These are phyloP conservation scores for Dorcoceras hygrometricum DNA, from an alignment of 257 asterid species.

Conservation along the genomic window DNA sequence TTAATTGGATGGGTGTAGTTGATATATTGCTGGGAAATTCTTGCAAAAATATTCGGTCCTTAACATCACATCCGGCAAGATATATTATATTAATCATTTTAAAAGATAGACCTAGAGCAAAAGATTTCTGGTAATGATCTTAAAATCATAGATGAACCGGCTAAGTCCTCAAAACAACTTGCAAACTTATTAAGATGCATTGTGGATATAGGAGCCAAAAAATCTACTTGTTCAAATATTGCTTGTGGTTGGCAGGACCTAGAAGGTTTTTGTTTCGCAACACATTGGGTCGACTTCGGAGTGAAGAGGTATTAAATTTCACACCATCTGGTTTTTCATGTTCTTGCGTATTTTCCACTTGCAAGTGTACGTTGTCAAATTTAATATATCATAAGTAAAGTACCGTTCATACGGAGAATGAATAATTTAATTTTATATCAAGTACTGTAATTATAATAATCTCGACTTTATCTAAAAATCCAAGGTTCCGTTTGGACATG, in stretches of 20 bases:
- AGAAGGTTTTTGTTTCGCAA: slow-evolving; percentile 83
- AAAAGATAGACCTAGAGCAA: neutral
- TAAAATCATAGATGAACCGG: slow-evolving; percentile 14
- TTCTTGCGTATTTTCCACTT: too few species aligned
- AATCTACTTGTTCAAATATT: slow-evolving; percentile 9
- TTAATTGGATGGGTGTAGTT: slow-evolving; percentile 1
- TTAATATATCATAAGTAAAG: too few species aligned
- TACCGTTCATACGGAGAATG: too few species aligned
- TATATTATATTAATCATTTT: neutral
- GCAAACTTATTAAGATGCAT: neutral
- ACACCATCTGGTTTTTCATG: slow-evolving; percentile 11
- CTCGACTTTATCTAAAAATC: too few species aligned
- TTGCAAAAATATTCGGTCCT: neutral
- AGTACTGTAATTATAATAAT: too few species aligned
- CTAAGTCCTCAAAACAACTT: neutral
- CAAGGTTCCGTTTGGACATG: too few species aligned
- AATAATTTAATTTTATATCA: too few species aligned
- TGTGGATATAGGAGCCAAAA: neutral
- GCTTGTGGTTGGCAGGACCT: slow-evolving; percentile 60
- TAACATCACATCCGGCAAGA: slow-evolving; percentile 8
- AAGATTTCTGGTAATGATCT: neutral
- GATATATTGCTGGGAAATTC: neutral
- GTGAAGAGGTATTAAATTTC: slow-evolving; percentile 80
- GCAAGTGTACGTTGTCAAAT: too few species aligned
- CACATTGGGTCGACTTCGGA: slow-evolving; percentile 83